Percentiles rank a stretch among this genome's conserved stretches.
Conservation (phyloP, 371 early-diverging fungal genomes). For the Massospora cicadina region DNA sequence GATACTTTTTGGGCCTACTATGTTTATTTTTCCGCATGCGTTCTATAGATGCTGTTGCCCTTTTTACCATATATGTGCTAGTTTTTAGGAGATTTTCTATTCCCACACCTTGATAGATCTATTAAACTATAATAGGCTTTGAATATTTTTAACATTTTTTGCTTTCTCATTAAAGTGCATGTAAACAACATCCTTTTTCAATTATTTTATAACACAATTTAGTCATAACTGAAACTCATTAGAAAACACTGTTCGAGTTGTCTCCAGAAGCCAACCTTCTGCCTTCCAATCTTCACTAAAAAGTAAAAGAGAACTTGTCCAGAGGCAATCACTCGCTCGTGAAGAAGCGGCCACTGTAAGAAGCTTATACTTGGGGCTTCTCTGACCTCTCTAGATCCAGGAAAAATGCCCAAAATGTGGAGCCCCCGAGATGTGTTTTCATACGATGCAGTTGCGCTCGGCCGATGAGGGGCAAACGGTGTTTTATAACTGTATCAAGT, state of each 20-base stretch:
- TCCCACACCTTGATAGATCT: neutral
- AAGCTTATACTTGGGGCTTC: neutral
- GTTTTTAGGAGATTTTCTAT: neutral
- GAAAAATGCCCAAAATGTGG: slow-evolving; percentile 95
- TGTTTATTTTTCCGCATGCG: too few relatives aligned
- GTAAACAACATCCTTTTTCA: too few relatives aligned
- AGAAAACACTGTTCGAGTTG: slow-evolving; percentile 62
- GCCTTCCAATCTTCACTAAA: slow-evolving; percentile 68
- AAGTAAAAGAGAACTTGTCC: slow-evolving; percentile 46
- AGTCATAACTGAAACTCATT: slow-evolving; percentile 20
- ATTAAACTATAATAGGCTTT: too few relatives aligned
- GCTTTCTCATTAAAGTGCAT: too few relatives aligned
- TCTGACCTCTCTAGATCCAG: slow-evolving; percentile 42
- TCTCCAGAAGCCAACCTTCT: slow-evolving; percentile 46
- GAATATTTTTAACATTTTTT: too few relatives aligned
- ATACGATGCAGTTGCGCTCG: slow-evolving; percentile 95
- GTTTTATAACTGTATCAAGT: slow-evolving; percentile 94
- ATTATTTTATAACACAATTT: too few relatives aligned
- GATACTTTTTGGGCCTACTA: neutral
- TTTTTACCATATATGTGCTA: slow-evolving; percentile 7
- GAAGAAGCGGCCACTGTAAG: slow-evolving; percentile 56
- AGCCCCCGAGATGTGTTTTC: slow-evolving; percentile 89
- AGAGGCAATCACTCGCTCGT: slow-evolving; percentile 30
- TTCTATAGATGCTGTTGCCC: too few relatives aligned
- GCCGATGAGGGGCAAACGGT: slow-evolving; percentile 99